phyloP scores from a whole-genome alignment of 2,329 filamentous ascomycete genomes.

The Lachnellula occidentalis region DNA sequence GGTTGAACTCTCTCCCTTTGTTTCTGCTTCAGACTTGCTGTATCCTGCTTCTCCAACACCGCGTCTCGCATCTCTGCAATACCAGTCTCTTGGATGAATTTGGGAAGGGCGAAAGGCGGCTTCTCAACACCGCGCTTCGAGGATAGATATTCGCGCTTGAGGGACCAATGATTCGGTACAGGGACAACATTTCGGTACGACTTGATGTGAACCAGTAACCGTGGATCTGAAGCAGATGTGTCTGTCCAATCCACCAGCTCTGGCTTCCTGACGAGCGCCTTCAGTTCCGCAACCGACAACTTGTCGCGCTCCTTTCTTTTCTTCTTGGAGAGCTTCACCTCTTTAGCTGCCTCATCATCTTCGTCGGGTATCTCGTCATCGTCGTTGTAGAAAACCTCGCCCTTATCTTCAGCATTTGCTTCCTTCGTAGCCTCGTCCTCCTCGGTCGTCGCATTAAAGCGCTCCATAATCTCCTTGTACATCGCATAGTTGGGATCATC shows the following conservation, averaged over 20 bases:
- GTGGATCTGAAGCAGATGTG: slow-evolving; percentile 82
- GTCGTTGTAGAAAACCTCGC: slow-evolving; percentile 76
- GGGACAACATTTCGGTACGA: slow-evolving; percentile 92
- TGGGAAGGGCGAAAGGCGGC: slow-evolving; percentile 82
- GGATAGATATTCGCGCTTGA: slow-evolving; percentile 95
- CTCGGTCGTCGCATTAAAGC: slow-evolving; percentile 63
- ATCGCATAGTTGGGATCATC: slow-evolving; percentile 76
- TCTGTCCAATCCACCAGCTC: slow-evolving; percentile 98
- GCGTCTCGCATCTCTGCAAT: slow-evolving; percentile 98
- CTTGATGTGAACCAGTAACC: slow-evolving; percentile 89
- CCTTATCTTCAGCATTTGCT: slow-evolving; percentile 66
- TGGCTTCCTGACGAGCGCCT: slow-evolving; percentile 82
- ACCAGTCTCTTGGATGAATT: slow-evolving; percentile 95
- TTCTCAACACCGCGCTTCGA: slow-evolving; percentile 98
- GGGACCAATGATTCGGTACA: slow-evolving; percentile 87
- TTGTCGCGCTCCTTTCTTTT: slow-evolving; percentile 89
- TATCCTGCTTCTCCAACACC: slow-evolving; percentile 89
- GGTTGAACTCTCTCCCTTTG: slow-evolving; percentile 89
- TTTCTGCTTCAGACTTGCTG: slow-evolving; percentile 88
- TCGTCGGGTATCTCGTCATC: slow-evolving; percentile 84
- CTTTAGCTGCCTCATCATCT: slow-evolving; percentile 61
- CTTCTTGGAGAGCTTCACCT: slow-evolving; percentile 83
- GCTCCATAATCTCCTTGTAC: slow-evolving; percentile 77
- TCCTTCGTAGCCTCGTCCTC: slow-evolving; percentile 62
- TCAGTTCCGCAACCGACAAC: slow-evolving; percentile 89